Base-by-base conservation (phyloP, 805 yeast genomes). In the Scheffersomyces coipomensis region DNA sequence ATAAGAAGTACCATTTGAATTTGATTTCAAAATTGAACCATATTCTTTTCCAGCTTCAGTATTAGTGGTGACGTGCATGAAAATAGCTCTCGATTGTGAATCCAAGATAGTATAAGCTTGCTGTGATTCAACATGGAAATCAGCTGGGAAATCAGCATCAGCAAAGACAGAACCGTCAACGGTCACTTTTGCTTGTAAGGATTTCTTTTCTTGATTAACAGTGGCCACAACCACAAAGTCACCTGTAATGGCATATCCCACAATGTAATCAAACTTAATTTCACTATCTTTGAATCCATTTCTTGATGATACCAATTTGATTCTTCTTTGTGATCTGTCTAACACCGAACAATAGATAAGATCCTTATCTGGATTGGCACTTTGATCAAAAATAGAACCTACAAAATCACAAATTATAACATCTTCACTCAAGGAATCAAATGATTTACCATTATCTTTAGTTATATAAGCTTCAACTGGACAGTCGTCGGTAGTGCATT, bases 1-100 rank as follows among this genome's bases (percentile, higher is more conserved):
- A 56, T 87, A 90, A 5, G 85, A 78, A 0, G 97, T 88, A 45
- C 99, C 99, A 51, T 88, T 88, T 15, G 85, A 87, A 61, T 91
- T 90, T 2, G 96, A 88, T 54, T 91, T 91, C 54, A 93, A 68
- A 15, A 93, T 64, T 1, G 88, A 72, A 13, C 99, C 99, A 57
- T 58, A 82, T 52, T 88, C 93, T 8, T 63, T 52, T 12, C 74
- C 79, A 1, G 51, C 33, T 10, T 65, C 71, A 15, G 64, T 55
- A 49, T 71, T 70, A 0, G 90, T 83, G 3, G 96, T 86, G 6
- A 89, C 85, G 58, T 88, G 97, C 62, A 93, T 55, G 60, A 89
- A 85, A 4, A 93, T 70, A 2, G 95, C 78, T 23, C 82, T 76
- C 0, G 88, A 73, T 19, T 75, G 74, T 1, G 91, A 79, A 29